Percentiles rank a stretch among this genome's conserved stretches.
These are phyloP conservation scores for Dissophora globulifera DNA, from an alignment of 192 early-diverging fungal species.

Conservation along the genomic window DNA sequence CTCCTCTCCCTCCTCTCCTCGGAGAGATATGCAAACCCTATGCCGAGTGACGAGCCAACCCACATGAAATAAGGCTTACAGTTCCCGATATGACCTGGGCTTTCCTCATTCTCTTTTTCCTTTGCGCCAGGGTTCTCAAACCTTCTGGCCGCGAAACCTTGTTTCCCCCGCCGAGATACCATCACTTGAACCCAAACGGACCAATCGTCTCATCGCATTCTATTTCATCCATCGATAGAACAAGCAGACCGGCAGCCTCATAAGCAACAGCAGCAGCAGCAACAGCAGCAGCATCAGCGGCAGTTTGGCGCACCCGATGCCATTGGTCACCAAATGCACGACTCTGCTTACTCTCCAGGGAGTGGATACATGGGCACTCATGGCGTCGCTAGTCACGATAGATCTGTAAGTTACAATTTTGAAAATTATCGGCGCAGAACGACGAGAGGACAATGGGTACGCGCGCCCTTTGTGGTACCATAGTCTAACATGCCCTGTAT, in stretches of 20 bases:
- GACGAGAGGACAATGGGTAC: not conserved
- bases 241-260: constrained; percentile 18
- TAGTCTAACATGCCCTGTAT: not conserved
- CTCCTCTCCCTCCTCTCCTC: too few relatives aligned
- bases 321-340: constrained; percentile 8
- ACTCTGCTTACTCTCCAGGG: constrained; percentile 14
- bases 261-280: constrained; percentile 12
- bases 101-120: too few relatives aligned
- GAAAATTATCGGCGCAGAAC: not conserved
- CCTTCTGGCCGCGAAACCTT: too few relatives aligned
- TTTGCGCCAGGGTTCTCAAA: too few relatives aligned
- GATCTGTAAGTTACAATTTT: constrained; percentile 11
- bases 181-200: not conserved
- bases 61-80: too few relatives aligned
- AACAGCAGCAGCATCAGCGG: constrained; percentile 13
- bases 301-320: constrained; percentile 4
- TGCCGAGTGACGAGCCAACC: too few relatives aligned
- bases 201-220: not conserved
- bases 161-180: too few relatives aligned
- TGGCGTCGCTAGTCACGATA: constrained; percentile 6
- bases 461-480: not conserved
- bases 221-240: constrained; percentile 7
- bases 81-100: too few relatives aligned
- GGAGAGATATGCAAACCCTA: too few relatives aligned
- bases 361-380: constrained; percentile 5